Base-by-base conservation (phyloP, 1,284 basidiomycete genomes). In the Pseudozyma pruni region DNA sequence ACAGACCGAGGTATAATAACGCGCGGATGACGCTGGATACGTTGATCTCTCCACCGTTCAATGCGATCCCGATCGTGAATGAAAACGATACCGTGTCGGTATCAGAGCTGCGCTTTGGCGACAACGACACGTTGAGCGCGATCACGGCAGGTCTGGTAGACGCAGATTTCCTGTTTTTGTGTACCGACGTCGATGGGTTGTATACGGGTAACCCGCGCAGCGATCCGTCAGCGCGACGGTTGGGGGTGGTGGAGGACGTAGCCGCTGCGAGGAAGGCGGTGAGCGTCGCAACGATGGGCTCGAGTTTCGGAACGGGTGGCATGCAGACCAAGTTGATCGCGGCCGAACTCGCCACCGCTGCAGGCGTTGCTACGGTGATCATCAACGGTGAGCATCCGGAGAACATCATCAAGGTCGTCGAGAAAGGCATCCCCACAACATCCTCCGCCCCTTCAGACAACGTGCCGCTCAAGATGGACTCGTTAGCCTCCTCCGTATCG, bases 321-420 rank as follows among this genome's bases (percentile, higher is more conserved):
- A 98, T 98, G 96, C 93, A 96, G 84, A 98, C 96, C 7, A 99
- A 98, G 81, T 88, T 98, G 61, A 96, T 98, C 67, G 95, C 95
- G 1, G 95, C 96, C 0, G 96, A 98, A 81, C 91, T 99, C 14
- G 94, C 95, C 1, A 96, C 92, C 0, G 94, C 90, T 0, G 95
- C 94, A 0, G 95, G 96, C 5, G 93, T 96, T n/a, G 90, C 92
- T 0, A 97, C 95, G 0, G 87, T 98, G 40, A 92, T 99, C 42
- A 43, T 82, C 20, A 80, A 80, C 44, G 76, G 76, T 34, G 62
- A 89, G 72, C 87, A 88, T 39, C 92, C 94, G 0, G 85, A 88
- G 41, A 89, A 88, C 74, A 90, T 98, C 55, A 87, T 92, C 73
- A 85, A 86, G 17, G 93, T 97, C 78, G 91, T 98, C 40, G 88